Evolutionary conservation across 305 asterid species (phyloP), one percentile per base, ranked within the genome.

Genomic region (Fraxinus xanthoxyloides): DNA sequence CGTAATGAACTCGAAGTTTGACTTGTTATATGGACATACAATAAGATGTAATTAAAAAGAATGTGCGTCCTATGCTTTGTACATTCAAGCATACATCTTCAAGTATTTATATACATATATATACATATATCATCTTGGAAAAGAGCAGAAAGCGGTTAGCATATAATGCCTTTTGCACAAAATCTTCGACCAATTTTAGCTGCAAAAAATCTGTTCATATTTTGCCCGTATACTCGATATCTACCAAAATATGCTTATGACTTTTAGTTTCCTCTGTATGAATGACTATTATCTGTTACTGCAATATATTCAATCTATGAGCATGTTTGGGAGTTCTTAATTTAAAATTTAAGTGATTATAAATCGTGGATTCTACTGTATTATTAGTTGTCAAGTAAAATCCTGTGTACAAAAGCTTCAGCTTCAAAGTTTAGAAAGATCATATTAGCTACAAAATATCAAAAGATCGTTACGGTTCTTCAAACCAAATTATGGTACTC

Each of bases 1-100:
- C 81, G 13, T 74, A 21, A 54, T 83, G 46, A 78, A 69, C 40
- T 69, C 4, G 34, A 69, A 30, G 24, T 69, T 69, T 31, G n/a
- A 65, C 7, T 40, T 30, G 40, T 13, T 28, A 28, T 69, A 28
- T 69, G 75, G 31, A 69, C 35, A 69, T 30, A 69, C 19, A 30
- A 30, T 28, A 30, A 4, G 23, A 69, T 6, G 26, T 56, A 69
- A 28, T 30, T 30, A 30, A 30, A 69, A 28, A 69, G 9, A 65
- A 10, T 26, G 23, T 13, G 13, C 34, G 19, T 30, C 38, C 9
- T 48, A 2, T 76, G 79, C 69, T 76, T 15, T 30, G 43, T 76
- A 76, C 35, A 46, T 76, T 43, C 38, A 43, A 76, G 31, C 12
- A 51, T 48, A 30, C 69, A 38, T 21, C 19, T 76, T 40, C 67